Conservation (phyloP, 306 rosid species). For the Malus fusca region DNA sequence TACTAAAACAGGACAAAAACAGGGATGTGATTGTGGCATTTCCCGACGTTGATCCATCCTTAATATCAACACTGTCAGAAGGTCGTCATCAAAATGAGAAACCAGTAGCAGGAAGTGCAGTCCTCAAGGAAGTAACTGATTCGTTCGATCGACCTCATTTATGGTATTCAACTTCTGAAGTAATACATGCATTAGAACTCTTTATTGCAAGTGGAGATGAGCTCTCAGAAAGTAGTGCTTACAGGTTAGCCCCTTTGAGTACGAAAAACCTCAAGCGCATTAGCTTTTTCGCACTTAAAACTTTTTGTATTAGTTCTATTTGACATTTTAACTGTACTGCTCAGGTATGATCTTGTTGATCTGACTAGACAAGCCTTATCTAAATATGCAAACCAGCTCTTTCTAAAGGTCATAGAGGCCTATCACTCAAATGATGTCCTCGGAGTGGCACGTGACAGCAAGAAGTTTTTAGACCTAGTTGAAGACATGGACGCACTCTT, state of each 20-base stretch:
- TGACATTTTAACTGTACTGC: background rate
- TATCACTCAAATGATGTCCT: conserved; percentile 37
- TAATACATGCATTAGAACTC: conserved; percentile 58
- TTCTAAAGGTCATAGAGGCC: conserved; percentile 54
- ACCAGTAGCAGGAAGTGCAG: conserved; percentile 21
- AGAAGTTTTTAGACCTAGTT: conserved; percentile 55
- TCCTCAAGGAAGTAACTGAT: conserved; percentile 32
- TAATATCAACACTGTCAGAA: conserved; percentile 33
- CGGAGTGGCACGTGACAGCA: conserved; percentile 35
- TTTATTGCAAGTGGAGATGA: conserved; percentile 58
- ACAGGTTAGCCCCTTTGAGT: conserved; percentile 36
- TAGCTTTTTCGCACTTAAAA: background rate
- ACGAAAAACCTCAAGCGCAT: background rate
- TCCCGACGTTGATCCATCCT: conserved; percentile 76
- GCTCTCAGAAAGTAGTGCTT: conserved; percentile 47
- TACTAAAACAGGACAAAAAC: conserved; percentile 68
- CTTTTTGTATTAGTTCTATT: background rate
- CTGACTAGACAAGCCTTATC: conserved; percentile 82
- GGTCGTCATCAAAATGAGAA: conserved; percentile 9
- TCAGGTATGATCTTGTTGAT: conserved; percentile 84
- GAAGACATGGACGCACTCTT: conserved; percentile 64
- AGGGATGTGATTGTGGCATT: conserved; percentile 83
- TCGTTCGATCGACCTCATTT: conserved; percentile 70
- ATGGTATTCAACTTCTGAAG: conserved; percentile 86
- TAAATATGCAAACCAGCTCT: conserved; percentile 63